These are phyloP conservation scores for Kalaharituber pfeilii DNA, from an alignment of 2,329 filamentous ascomycete species.

Conservation along the genomic window DNA sequence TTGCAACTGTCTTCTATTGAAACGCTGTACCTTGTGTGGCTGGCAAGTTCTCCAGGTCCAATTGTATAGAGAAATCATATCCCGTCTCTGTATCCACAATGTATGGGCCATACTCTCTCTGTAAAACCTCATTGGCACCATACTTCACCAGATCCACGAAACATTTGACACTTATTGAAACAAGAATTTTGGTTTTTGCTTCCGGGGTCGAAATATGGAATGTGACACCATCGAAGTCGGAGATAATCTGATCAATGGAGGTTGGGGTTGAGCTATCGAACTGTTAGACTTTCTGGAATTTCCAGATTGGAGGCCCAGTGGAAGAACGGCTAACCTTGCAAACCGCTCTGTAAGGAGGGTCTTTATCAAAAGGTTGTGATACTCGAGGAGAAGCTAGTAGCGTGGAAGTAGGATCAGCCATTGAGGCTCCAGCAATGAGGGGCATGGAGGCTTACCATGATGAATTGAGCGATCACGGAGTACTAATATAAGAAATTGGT, in stretches of 20 bases:
- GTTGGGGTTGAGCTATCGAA: slow-evolving; percentile 56
- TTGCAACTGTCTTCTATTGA: no score
- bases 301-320: slow-evolving; percentile 13
- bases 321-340: slow-evolving; percentile 44
- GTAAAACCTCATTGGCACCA: slow-evolving; percentile 76
- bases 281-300: slow-evolving; percentile 25
- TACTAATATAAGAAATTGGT: no score
- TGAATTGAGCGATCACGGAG: not conserved
- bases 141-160: slow-evolving; percentile 83
- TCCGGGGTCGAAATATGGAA: slow-evolving; percentile 98
- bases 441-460: not conserved
- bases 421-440: not conserved
- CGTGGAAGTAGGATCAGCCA: slow-evolving; percentile 10
- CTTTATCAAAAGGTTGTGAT: slow-evolving; percentile 96
- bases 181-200: slow-evolving; percentile 77
- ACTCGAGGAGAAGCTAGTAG: slow-evolving; percentile 85
- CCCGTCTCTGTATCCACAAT: slow-evolving; percentile 74
- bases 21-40: slow-evolving; percentile 48
- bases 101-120: slow-evolving; percentile 86
- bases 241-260: slow-evolving; percentile 94
- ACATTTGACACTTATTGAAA: slow-evolving; percentile 91
- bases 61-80: slow-evolving; percentile 85
- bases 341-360: slow-evolving; percentile 90
- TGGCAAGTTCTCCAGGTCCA: slow-evolving; percentile 79
- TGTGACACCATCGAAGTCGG: slow-evolving; percentile 95